Conservation (phyloP, 192 early-diverging fungal species). For the Gigaspora rosea region DNA sequence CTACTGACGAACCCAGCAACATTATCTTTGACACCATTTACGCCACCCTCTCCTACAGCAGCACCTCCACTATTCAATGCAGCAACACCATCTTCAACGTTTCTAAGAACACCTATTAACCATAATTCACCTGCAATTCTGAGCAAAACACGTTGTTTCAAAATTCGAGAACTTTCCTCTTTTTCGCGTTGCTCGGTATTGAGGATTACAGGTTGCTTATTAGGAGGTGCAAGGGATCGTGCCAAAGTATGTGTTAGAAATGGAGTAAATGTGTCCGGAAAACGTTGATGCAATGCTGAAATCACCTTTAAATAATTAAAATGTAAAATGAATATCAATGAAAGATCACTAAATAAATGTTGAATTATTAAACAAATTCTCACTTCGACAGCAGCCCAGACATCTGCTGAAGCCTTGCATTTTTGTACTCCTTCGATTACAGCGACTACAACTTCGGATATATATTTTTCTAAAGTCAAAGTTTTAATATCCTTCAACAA, state of each 20-base stretch:
- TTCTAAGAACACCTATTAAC: constrained; percentile 71
- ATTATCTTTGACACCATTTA: constrained; percentile 50
- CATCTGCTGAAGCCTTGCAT: constrained; percentile 71
- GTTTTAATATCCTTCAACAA: constrained; percentile 78
- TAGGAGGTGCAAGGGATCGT: constrained; percentile 66
- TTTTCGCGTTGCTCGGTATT: constrained; percentile 82
- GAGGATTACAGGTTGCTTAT: constrained; percentile 55
- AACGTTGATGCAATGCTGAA: constrained; percentile 87
- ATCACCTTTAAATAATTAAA: constrained; percentile 48
- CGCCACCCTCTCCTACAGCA: constrained; percentile 36
- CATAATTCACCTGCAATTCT: constrained; percentile 82
- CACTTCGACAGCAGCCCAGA: constrained; percentile 81
- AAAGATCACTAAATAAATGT: not conserved
- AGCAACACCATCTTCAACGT: constrained; percentile 63
- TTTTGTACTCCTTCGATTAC: constrained; percentile 73
- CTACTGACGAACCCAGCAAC: constrained; percentile 50
- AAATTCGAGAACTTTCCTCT: constrained; percentile 74
- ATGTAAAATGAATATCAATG: not conserved
- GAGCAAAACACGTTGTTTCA: constrained; percentile 65
- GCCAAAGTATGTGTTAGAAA: constrained; percentile 65
- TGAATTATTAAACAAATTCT: not conserved
- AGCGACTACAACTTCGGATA: constrained; percentile 87
- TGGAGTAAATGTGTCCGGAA: constrained; percentile 76
- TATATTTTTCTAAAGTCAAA: constrained; percentile 96
- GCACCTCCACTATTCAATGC: constrained; percentile 46